Percentiles rank a stretch among this genome's conserved stretches.
Evolutionary conservation across 108 stramenopile genomes (phyloP).

Genomic region (Schizochytrium sp.): DNA sequence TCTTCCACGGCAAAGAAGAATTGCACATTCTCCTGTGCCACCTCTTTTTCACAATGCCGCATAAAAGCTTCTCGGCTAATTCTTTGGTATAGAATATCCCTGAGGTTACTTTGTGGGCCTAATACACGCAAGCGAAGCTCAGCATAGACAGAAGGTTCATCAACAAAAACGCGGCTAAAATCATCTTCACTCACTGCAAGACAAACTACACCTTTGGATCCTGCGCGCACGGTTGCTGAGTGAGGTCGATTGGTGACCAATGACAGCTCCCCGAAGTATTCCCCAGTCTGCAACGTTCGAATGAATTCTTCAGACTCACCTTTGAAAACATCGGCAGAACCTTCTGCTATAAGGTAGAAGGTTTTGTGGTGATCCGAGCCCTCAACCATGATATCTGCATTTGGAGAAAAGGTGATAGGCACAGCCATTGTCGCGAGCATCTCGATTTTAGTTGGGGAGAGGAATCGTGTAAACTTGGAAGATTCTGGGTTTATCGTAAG

Average conservation of each 20-base stretch:
- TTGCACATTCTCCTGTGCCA: conserved; percentile 29
- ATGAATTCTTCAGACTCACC: neutral
- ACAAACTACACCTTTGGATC: neutral
- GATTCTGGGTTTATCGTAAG: neutral
- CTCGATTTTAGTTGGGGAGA: conserved; percentile 14
- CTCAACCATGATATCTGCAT: neutral
- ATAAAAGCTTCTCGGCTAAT: conserved; percentile 6
- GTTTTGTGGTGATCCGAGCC: neutral
- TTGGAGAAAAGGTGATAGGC: neutral
- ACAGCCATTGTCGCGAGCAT: conserved; percentile 14
- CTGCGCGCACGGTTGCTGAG: conserved; percentile 38
- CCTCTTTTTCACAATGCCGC: conserved; percentile 32
- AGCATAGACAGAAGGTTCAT: conserved; percentile 27
- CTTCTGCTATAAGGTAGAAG: conserved; percentile 38
- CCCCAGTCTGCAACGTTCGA: neutral
- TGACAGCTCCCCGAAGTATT: conserved; percentile 51
- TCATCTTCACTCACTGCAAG: neutral
- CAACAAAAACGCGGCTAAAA: conserved; percentile 6
- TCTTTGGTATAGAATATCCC: conserved; percentile 8
- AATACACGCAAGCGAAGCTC: conserved; percentile 35
- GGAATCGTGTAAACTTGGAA: conserved; percentile 21
- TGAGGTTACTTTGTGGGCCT: neutral
- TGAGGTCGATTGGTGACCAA: neutral
- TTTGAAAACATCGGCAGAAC: neutral
- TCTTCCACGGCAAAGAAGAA: conserved; percentile 54